Evolutionary conservation across 1,139 yeast genomes (phyloP), one percentile per base, ranked within the genome.

Genomic region (Sugiyamaella grinbergsii): DNA sequence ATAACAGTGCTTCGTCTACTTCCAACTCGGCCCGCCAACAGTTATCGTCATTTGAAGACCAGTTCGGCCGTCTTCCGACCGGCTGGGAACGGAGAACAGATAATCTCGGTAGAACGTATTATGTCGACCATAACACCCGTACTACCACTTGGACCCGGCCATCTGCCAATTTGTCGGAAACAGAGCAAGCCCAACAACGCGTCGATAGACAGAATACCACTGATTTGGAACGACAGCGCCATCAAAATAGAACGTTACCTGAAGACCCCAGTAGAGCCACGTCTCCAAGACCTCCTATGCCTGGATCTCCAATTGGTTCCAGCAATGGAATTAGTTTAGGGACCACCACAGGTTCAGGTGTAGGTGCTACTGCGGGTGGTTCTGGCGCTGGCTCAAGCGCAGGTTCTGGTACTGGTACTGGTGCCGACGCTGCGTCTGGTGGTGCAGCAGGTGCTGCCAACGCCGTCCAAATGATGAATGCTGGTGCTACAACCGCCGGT

Each of bases 61-160:
- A 93, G 67, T 82, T 83, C 62, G 99, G 99, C 44, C 79, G 97
- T 63, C 76, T 93, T 60, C 99, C 98, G 4, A 88, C 97, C 3
- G 99, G 99, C 2, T 93, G 98, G 98, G 99, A 93, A 71, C 82
- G 98, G 62, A 82, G 98, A 70, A 91, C 98, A 1, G 99, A 93
- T 69, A 90, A 90, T 67, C 87, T 90, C 63, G 98, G 98, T 28
- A 82, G 99, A 65, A 93, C 98, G 0, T 93, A 94, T 70, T 93
- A 93, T 67, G 98, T 93, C 38, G 99, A 93, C 71, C 99, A 93
- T 72, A 91, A 91, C 69, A 88, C 96, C 28, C 83, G 98, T 71
- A 87, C 97, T 5, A 93, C 99, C 3, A 93, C 98, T 8, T 93
- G 99, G 99, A 91, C 88, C 62, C 81, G 99, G 63, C 99, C 99